phyloP scores from a whole-genome alignment of 306 rosid species.

The Malus orientalis region DNA sequence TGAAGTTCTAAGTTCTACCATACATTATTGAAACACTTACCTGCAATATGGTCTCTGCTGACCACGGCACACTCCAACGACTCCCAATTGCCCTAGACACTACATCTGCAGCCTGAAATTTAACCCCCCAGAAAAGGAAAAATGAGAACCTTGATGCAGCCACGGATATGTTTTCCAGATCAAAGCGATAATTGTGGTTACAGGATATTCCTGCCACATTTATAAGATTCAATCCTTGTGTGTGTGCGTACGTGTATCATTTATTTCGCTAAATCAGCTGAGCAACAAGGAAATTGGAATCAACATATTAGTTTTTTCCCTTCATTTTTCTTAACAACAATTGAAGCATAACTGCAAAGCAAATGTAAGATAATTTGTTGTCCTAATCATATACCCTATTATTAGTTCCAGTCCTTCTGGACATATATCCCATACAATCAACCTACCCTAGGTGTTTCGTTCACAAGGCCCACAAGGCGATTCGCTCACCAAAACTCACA shows the following conservation, averaged over 20 bases:
- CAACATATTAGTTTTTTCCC: neutral
- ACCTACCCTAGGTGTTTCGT: neutral
- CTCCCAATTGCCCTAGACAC: slow-evolving; percentile 42
- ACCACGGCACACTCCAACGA: slow-evolving; percentile 92
- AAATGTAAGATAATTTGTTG: neutral
- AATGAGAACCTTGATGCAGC: slow-evolving; percentile 1
- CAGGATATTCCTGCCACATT: neutral
- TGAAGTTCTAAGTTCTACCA: slow-evolving; percentile 6
- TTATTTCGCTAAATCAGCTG: neutral
- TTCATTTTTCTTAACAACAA: neutral
- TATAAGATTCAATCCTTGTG: neutral
- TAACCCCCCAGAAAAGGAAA: neutral
- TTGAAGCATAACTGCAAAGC: neutral
- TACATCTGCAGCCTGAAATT: slow-evolving; percentile 53
- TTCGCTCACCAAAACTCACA: neutral
- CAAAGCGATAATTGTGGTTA: neutral
- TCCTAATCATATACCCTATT: neutral
- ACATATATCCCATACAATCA: neutral
- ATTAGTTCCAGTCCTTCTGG: neutral
- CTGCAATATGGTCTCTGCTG: slow-evolving; percentile 75
- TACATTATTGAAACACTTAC: slow-evolving; percentile 31
- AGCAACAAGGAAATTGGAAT: neutral
- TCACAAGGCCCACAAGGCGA: neutral
- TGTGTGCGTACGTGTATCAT: neutral
- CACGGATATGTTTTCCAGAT: neutral